A percentile compares a stretch with the other conserved stretches of the same genome.
These are phyloP conservation scores for Simplicillium aogashimaense DNA, from an alignment of 2,329 filamentous ascomycete genomes.

Conservation along the genomic window DNA sequence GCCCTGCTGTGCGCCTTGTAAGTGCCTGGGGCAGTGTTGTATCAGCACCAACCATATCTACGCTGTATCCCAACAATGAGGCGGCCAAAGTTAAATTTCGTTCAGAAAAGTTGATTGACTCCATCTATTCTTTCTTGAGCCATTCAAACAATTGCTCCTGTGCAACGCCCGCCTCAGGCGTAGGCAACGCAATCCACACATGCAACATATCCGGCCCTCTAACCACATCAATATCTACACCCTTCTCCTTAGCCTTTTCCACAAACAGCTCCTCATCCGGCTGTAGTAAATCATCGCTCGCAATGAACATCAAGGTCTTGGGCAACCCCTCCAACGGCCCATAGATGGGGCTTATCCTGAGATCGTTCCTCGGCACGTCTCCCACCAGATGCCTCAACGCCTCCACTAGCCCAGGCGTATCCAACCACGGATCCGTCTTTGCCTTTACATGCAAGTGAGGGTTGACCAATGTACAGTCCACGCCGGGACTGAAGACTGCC, in stretches of 20 bases:
- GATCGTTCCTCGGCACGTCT: constrained; percentile 14
- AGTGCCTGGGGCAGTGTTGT: too few species aligned
- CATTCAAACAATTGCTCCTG: too few species aligned
- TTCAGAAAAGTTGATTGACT: too few species aligned
- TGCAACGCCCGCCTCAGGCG: constrained; percentile 13
- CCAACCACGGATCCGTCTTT: constrained; percentile 17
- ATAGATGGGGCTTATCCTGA: constrained; percentile 18
- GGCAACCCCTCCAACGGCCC: constrained; percentile 16
- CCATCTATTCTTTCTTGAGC: too few species aligned
- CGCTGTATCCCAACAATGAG: too few species aligned
- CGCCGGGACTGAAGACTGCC: constrained; percentile 18
- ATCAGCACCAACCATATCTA: too few species aligned
- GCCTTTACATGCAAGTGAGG: constrained; percentile 14
- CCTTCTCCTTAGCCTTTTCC: constrained; percentile 14
- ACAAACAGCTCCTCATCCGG: constrained; percentile 18
- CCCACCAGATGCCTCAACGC: constrained; percentile 15
- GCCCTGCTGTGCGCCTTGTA: too few species aligned
- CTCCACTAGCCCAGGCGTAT: constrained; percentile 16
- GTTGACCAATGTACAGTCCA: constrained; percentile 17
- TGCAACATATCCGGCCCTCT: constrained; percentile 21
- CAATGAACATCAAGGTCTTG: constrained; percentile 18
- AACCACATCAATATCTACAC: constrained; percentile 16
- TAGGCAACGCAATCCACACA: constrained; percentile 19
- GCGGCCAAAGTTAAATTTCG: too few species aligned
- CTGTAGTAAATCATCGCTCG: constrained; percentile 16